Conservation (phyloP, 2,329 filamentous ascomycete species). For the Emmonsiellopsis sp. region DNA sequence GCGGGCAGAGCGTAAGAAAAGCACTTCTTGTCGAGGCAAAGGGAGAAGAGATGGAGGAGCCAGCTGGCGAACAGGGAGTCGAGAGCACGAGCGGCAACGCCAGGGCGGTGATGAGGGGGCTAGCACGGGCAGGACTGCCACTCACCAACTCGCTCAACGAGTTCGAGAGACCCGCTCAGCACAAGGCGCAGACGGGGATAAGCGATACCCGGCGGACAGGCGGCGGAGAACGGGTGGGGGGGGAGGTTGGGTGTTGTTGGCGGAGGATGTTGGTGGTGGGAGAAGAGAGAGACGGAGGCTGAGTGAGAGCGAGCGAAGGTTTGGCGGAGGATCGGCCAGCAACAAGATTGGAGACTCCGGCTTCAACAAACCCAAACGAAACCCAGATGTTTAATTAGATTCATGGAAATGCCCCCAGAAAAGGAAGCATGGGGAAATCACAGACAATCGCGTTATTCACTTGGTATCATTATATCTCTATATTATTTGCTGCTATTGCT, state of each 20-base stretch:
- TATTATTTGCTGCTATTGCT: too few relatives aligned
- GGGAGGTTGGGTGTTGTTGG: neutral
- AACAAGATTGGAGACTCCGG: too few relatives aligned
- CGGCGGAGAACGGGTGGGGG: neutral
- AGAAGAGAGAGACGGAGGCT: too few relatives aligned
- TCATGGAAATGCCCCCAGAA: too few relatives aligned
- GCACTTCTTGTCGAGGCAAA: neutral
- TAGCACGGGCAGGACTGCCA: neutral
- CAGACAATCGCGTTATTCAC: too few relatives aligned
- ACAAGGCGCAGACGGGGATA: neutral
- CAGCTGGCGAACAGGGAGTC: neutral
- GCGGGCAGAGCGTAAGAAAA: neutral
- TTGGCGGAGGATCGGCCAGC: too few relatives aligned
- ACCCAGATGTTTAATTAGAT: too few relatives aligned
- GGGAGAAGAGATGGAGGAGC: neutral
- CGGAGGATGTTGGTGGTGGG: too few relatives aligned
- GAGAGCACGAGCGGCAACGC: neutral
- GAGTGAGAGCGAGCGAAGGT: too few relatives aligned
- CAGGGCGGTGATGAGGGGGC: neutral
- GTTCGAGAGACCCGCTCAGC: neutral
- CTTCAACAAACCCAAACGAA: too few relatives aligned
- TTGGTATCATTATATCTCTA: too few relatives aligned
- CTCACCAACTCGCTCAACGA: conserved; percentile 3
- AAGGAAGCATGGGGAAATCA: too few relatives aligned
- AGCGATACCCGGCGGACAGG: neutral